Evolutionary conservation across 345 rosid species (phyloP).

Genomic region (Turritis glabra): DNA sequence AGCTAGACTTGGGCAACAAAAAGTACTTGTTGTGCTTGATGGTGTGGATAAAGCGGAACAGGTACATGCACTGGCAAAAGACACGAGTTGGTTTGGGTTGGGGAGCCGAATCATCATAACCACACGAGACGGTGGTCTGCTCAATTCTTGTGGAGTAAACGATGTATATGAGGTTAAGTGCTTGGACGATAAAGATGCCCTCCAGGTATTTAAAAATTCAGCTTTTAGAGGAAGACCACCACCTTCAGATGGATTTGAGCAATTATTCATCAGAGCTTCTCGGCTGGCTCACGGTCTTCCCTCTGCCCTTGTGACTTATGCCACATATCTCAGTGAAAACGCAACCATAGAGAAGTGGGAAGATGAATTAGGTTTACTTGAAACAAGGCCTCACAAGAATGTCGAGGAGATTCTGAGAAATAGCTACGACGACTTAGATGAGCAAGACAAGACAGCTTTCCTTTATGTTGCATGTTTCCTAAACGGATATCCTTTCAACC

Average conservation of each 20-base stretch:
- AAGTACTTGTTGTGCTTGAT: conserved; percentile 16
- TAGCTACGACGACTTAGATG: background rate
- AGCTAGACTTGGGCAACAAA: background rate
- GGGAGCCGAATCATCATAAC: conserved; percentile 20
- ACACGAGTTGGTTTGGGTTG: background rate
- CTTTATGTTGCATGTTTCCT: conserved; percentile 30
- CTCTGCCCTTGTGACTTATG: conserved; percentile 34
- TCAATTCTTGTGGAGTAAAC: background rate
- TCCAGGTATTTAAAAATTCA: background rate
- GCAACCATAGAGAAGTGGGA: conserved; percentile 15
- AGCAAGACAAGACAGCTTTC: background rate
- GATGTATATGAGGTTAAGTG: background rate
- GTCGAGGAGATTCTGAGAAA: background rate
- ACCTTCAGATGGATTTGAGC: background rate
- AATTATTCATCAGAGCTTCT: conserved; percentile 1
- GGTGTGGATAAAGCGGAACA: background rate
- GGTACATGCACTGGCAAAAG: background rate
- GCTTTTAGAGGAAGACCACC: conserved; percentile 4
- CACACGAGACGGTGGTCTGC: conserved; percentile 16
- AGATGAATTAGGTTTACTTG: background rate
- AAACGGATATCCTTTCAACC: background rate
- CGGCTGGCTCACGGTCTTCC: conserved; percentile 35
- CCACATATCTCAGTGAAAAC: background rate
- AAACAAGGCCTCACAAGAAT: background rate
- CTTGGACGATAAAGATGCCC: conserved; percentile 14